Evolutionary conservation across 352 stramenopile species (phyloP), one percentile per base, ranked within the genome.

Genomic region (Globisporangium orthogonon): DNA sequence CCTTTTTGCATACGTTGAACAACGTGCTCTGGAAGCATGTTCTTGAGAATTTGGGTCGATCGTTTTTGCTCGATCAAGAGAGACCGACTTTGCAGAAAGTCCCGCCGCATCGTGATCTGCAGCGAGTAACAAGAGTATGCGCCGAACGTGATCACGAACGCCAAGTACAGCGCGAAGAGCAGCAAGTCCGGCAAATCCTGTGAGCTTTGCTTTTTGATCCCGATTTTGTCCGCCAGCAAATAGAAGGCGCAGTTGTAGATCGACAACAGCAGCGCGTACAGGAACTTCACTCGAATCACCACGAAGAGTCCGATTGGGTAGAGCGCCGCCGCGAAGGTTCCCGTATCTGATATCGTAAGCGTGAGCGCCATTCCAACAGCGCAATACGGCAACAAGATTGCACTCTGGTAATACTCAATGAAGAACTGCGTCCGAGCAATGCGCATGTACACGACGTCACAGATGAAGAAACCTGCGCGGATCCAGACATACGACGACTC

Each of bases 181-280:
- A 87, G 67, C 6, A 85, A 47, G 29, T 89, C 81, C 0, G 75
- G 67, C 3, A 69, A 17, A 28, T 74, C 67, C 43, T 73, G 61
- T 4, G 58, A 67, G 7, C 54, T 63, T 18, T 63, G 50, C 5
- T 63, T 51, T 39, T 78, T 81, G 28, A 85, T 59, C 1, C 71
- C 71, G 7, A 78, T 44, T 37, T 89, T 63, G 33, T 74, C 76
- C 0, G 83, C 81, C 29, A 92, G 52, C 50, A 92, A 59, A 59
- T 92, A 94, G 58, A 91, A 89, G 0, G 77, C 66, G 14, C 87
- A 84, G 44, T 94, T 94, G 75, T 83, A 91, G 17, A 90, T 67
- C 14, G 81, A 86, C 0, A 94, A 61, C 17, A 80, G 67, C 10
- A 91, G 52, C 0, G 84, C 84, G 51, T 90, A 91, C 6, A 94